A percentile compares a stretch with the other conserved stretches of the same genome.
Conservation (phyloP, 2,329 filamentous ascomycete species). For the Achaetomium macrosporum region DNA sequence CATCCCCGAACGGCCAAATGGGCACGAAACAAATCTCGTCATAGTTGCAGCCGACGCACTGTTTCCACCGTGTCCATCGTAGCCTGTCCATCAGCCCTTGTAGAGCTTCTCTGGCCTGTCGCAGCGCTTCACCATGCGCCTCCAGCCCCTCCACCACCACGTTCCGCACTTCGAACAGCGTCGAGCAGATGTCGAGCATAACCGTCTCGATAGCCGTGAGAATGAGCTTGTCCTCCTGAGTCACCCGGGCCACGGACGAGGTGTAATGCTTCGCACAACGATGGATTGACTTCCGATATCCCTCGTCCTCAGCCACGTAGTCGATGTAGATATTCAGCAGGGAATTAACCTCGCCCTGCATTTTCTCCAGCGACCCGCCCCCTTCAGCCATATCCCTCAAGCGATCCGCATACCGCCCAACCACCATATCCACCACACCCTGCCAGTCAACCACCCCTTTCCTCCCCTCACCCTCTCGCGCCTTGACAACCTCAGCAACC, state of each 20-base stretch:
- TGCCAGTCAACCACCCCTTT: constrained; percentile 56
- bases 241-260: constrained; percentile 27
- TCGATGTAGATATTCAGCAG: constrained; percentile 42
- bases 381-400: constrained; percentile 38
- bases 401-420: constrained; percentile 54
- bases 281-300: constrained; percentile 34
- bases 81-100: constrained; percentile 26
- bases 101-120: constrained; percentile 13
- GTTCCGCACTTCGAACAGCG: constrained; percentile 28
- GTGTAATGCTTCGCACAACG: constrained; percentile 46
- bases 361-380: constrained; percentile 25
- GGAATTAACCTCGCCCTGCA: constrained; percentile 34
- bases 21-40: constrained; percentile 35
- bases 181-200: constrained; percentile 34
- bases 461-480: constrained; percentile 22
- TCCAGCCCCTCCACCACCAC: constrained; percentile 23
- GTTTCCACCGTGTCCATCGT: constrained; percentile 33
- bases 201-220: constrained; percentile 38
- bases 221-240: constrained; percentile 41
- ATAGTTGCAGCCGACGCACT: constrained; percentile 29
- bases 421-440: constrained; percentile 57
- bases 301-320: constrained; percentile 31
- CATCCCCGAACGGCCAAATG: constrained; percentile 35
- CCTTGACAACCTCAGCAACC: constrained; percentile 22
- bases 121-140: constrained; percentile 6